Evolutionary conservation across 2,329 filamentous ascomycete genomes (phyloP).

Genomic region (Colletotrichum filicis): DNA sequence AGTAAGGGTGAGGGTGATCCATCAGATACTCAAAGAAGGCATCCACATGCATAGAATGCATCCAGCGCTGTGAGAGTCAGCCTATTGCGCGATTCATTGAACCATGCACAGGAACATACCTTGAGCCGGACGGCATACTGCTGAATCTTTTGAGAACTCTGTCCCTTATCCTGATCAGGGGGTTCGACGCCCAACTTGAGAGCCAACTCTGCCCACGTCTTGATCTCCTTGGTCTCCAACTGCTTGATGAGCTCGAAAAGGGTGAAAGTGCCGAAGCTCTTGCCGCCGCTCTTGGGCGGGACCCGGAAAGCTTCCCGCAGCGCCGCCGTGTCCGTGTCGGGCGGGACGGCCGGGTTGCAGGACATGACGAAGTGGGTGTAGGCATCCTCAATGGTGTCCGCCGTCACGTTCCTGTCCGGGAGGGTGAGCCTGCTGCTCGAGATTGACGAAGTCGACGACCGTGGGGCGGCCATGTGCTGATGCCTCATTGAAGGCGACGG

Average conservation of each 20-base stretch:
- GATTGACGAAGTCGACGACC: not conserved
- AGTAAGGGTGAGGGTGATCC: slow-evolving; percentile 82
- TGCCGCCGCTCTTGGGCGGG: slow-evolving; percentile 88
- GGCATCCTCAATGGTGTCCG: slow-evolving; percentile 80
- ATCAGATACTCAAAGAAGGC: slow-evolving; percentile 93
- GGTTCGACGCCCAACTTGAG: slow-evolving; percentile 89
- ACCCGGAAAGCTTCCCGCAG: slow-evolving; percentile 81
- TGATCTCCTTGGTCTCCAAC: slow-evolving; percentile 85
- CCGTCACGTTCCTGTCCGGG: slow-evolving; percentile 75
- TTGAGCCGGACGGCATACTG: slow-evolving; percentile 94
- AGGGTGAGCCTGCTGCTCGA: slow-evolving; percentile 48
- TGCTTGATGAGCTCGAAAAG: slow-evolving; percentile 83
- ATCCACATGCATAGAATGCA: slow-evolving; percentile 96
- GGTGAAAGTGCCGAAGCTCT: slow-evolving; percentile 81
- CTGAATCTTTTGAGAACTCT: slow-evolving; percentile 93
- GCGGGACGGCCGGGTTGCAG: slow-evolving; percentile 85
- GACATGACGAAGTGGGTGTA: slow-evolving; percentile 89
- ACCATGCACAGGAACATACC: slow-evolving; percentile 56
- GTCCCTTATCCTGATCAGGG: slow-evolving; percentile 82
- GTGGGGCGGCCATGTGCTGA: slow-evolving; percentile 8
- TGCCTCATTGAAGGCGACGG: slow-evolving; percentile 3
- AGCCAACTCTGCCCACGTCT: slow-evolving; percentile 91
- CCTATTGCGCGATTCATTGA: not conserved
- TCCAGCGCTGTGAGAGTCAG: slow-evolving; percentile 77
- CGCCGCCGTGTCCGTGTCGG: slow-evolving; percentile 75